A percentile compares a stretch with the other conserved stretches of the same genome.
phyloP scores from a whole-genome alignment of 768 basidiomycete genomes.

The Hericium erinaceus region DNA sequence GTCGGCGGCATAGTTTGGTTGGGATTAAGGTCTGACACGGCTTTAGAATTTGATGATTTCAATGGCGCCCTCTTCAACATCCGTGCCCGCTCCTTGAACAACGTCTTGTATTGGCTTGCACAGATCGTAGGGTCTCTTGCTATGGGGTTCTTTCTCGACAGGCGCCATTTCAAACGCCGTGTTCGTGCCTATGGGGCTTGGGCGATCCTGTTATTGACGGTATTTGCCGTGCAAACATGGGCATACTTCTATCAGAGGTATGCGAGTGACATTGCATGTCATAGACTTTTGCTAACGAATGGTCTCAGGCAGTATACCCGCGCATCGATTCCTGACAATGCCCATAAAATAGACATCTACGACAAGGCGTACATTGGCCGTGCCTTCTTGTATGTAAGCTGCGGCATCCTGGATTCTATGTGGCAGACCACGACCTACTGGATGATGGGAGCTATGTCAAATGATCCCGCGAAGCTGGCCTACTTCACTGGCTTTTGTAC shows the following conservation, averaged over 20 bases:
- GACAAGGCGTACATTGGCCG: constrained; percentile 45
- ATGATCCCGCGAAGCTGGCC: constrained; percentile 71
- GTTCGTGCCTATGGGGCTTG: constrained; percentile 66
- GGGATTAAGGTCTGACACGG: neutral
- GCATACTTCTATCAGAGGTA: constrained; percentile 69
- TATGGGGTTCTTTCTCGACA: constrained; percentile 65
- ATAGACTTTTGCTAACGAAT: neutral
- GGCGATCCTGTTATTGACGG: constrained; percentile 49
- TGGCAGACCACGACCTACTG: constrained; percentile 83
- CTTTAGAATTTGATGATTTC: constrained; percentile 66
- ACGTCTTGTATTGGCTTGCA: constrained; percentile 69
- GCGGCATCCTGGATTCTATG: constrained; percentile 70
- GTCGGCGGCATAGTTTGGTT: constrained; percentile 17
- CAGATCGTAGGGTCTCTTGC: constrained; percentile 69
- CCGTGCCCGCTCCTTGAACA: constrained; percentile 68
- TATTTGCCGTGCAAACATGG: constrained; percentile 68
- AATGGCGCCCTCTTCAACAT: constrained; percentile 78
- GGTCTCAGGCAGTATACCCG: constrained; percentile 49
- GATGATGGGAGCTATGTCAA: constrained; percentile 82
- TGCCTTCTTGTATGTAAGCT: constrained; percentile 60
- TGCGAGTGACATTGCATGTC: constrained; percentile 10
- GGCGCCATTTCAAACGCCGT: constrained; percentile 44
- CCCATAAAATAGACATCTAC: constrained; percentile 48
- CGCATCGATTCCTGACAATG: constrained; percentile 28
- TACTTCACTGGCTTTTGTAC: constrained; percentile 75